A percentile compares a stretch with the other conserved stretches of the same genome.
Conservation (phyloP, 352 stramenopile genomes). For the Pythium insidiosum region DNA sequence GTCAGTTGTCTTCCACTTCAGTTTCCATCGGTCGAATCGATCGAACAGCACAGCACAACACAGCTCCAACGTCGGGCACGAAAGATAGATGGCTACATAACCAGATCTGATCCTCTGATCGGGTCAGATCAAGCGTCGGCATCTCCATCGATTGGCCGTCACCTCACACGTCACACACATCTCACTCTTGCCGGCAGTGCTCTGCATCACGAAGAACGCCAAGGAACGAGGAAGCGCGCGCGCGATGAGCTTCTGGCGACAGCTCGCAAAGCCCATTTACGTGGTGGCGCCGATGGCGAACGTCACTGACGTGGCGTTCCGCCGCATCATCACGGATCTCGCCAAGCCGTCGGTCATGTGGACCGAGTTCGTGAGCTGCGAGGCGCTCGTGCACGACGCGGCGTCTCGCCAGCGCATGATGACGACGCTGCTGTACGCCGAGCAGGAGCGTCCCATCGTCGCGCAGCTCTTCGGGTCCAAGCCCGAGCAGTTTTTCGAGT, state of each 20-base stretch:
- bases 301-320: slow-evolving; percentile 72
- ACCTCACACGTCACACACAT: too few relatives aligned
- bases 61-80: too few relatives aligned
- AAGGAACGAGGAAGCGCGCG: too few relatives aligned
- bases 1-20: too few relatives aligned
- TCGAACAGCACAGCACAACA: too few relatives aligned
- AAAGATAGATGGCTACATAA: too few relatives aligned
- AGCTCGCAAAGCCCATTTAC: slow-evolving; percentile 56
- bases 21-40: too few relatives aligned
- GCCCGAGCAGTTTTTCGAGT: slow-evolving; percentile 81
- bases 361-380: slow-evolving; percentile 84
- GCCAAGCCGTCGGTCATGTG: slow-evolving; percentile 63
- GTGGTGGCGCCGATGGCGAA: slow-evolving; percentile 83
- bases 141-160: too few relatives aligned
- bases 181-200: too few relatives aligned
- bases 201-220: too few relatives aligned
- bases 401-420: slow-evolving; percentile 65
- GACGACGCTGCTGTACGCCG: slow-evolving; percentile 62
- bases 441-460: slow-evolving; percentile 67
- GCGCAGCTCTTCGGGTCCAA: slow-evolving; percentile 85
- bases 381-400: slow-evolving; percentile 59
- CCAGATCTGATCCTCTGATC: too few relatives aligned
- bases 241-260: slow-evolving; percentile 51
- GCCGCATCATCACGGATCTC: slow-evolving; percentile 62
- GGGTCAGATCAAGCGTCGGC: too few relatives aligned